These are phyloP conservation scores for Dendrobium catenatum DNA, from an alignment of 106 monocot species.

Conservation along the genomic window DNA sequence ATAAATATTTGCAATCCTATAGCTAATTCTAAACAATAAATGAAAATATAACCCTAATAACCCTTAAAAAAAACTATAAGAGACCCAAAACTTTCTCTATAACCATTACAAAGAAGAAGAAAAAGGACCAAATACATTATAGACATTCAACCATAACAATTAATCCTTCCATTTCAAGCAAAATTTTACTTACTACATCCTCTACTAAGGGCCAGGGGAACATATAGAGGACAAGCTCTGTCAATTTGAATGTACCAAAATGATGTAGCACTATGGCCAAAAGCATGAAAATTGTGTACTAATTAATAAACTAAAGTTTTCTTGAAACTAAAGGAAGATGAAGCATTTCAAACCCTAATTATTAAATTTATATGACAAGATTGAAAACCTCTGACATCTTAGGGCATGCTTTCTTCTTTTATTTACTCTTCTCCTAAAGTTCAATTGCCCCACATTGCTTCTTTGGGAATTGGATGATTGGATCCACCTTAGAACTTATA, in stretches of 20 bases:
- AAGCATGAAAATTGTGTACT: background rate
- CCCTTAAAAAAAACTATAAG: too few species aligned
- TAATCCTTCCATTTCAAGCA: too few species aligned
- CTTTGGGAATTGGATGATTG: background rate
- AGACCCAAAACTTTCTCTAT: too few species aligned
- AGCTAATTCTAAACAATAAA: too few species aligned
- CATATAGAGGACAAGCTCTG: background rate
- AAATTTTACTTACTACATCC: background rate
- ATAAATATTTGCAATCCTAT: too few species aligned
- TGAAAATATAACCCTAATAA: too few species aligned
- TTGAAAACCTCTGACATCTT: background rate
- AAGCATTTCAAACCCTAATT: background rate
- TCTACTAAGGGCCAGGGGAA: background rate
- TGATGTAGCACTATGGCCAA: background rate
- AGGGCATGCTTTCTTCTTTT: background rate
- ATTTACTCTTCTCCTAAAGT: background rate
- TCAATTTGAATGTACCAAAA: background rate
- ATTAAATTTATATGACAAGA: background rate
- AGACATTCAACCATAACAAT: too few species aligned
- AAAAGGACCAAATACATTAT: too few species aligned
- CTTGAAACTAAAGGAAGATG: background rate
- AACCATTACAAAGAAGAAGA: too few species aligned
- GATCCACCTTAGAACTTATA: background rate
- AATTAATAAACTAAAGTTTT: background rate
- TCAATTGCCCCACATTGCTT: background rate